Conservation (phyloP, 2,329 filamentous ascomycete species). For the Phialophora expanda region DNA sequence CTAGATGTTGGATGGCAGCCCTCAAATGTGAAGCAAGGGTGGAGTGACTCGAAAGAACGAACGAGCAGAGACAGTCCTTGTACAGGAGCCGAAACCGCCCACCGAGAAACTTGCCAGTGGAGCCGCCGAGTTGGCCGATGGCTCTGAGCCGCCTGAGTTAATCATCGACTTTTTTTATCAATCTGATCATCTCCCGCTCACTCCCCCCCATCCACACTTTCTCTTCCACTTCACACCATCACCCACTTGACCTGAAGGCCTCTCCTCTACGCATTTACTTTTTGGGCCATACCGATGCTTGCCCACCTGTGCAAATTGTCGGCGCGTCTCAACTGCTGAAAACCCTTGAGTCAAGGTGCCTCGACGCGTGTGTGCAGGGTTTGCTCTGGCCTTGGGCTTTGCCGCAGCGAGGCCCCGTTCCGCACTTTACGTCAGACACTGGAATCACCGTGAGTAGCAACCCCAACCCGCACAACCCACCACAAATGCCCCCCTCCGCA, state of each 20-base stretch:
- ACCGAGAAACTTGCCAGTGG: not conserved
- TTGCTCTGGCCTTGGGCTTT: conserved; percentile 4
- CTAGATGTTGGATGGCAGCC: not conserved
- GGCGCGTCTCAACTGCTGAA: conserved; percentile 1
- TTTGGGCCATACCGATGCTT: not conserved
- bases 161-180: conserved; percentile 4
- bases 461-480: conserved; percentile 9
- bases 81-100: not conserved
- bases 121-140: conserved; percentile 1
- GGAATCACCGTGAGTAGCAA: conserved; percentile 20
- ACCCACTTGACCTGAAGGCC: not conserved
- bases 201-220: not conserved
- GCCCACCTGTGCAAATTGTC: not conserved
- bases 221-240: not conserved
- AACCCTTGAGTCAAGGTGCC: conserved; percentile 17
- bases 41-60: not conserved
- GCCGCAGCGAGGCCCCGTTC: conserved; percentile 20
- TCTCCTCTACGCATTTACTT: not conserved
- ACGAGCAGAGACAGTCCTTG: not conserved
- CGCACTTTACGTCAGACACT: conserved; percentile 36
- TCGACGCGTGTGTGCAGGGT: conserved; percentile 13
- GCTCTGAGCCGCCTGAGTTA: not conserved
- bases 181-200: conserved; percentile 9
- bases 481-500: not conserved
- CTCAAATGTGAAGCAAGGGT: not conserved